Conservation (phyloP, 2,329 filamentous ascomycete genomes). For the Fusarium stilboides region DNA sequence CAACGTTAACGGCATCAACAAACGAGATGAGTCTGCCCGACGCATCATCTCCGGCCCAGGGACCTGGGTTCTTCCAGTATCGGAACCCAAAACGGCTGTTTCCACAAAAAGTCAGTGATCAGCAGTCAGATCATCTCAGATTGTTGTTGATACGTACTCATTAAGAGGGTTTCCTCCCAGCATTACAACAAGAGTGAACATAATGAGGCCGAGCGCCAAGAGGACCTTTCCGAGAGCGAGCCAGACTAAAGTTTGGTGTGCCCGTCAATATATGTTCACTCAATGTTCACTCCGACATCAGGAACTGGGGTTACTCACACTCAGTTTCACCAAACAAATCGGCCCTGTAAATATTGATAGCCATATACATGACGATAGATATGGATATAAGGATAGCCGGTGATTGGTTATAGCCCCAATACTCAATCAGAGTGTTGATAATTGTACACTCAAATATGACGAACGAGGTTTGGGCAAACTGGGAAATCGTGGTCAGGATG, state of each 20-base stretch:
- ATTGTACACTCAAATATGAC: not conserved
- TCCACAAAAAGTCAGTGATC: no score
- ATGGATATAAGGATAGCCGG: not conserved
- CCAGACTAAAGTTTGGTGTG: slow-evolving; percentile 59
- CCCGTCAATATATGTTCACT: not conserved
- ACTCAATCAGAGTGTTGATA: slow-evolving; percentile 3
- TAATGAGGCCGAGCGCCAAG: slow-evolving; percentile 75
- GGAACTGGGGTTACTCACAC: not conserved
- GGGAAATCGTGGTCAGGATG: not conserved
- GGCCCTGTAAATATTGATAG: not conserved
- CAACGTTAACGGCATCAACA: slow-evolving; percentile 22
- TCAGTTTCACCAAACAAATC: not conserved
- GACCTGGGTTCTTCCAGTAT: slow-evolving; percentile 66
- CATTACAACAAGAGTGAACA: slow-evolving; percentile 83
- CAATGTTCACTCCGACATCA: not conserved
- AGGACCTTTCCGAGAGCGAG: slow-evolving; percentile 73
- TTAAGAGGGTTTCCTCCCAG: slow-evolving; percentile 77
- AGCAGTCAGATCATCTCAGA: no score
- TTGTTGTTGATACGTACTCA: not conserved
- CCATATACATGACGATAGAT: not conserved
- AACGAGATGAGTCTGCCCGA: not conserved
- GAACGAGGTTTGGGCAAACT: not conserved
- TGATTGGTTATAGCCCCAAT: slow-evolving; percentile 1
- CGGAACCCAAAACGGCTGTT: slow-evolving; percentile 79
- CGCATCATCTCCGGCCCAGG: not conserved